Base-by-base conservation (phyloP, 495 filamentous ascomycete genomes). In the Usnea hakonensis region DNA sequence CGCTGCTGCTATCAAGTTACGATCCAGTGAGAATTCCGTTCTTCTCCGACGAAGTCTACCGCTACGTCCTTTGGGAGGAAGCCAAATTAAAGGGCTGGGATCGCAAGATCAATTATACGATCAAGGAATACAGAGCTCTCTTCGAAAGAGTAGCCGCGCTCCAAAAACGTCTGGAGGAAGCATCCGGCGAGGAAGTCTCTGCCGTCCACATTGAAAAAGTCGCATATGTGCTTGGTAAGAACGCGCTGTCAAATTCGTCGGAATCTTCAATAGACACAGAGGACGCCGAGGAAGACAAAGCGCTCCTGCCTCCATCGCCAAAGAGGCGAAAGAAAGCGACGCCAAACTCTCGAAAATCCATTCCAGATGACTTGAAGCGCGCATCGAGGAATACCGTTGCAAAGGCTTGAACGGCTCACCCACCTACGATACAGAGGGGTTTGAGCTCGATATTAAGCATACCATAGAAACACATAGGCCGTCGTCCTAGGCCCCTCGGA, bases 191-290 rank as follows among this genome's bases (percentile, higher is more conserved):
- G 38, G 26, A 53, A 4, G 78, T 84, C 5, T 74, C 67, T 10
- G 83, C 82, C 2, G 72, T 82, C 17, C 78, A 86, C 13, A 66
- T 87, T 21, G 85, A 88, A 65, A 83, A 78, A 43, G 81, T 81
- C 19, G 85, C 84, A 5, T 86, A 79, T 61, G 81, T 82, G 33
- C 28, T 69, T 3, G 64, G 43, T 3, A 62, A 61, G 38, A 55
- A 62, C 35, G 55, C 46, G 40, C 38, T 56, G 33, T 14, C 32
- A 37, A 14, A 10, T 2, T 23, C 54, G 14, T 14, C 23, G 17
- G 40, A 55, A 35, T 21, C 19, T 23, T 30, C 41, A 9, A 3
- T 33, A 2, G 52, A 58, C 11, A 21, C 19, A 1, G 36, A 40
- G 7, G 26, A 64, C 21, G 37, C 28, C 6, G 59, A 58, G 43